These are phyloP conservation scores for Colletotrichum sp. DNA, from an alignment of 2,329 filamentous ascomycete genomes.

Conservation along the genomic window DNA sequence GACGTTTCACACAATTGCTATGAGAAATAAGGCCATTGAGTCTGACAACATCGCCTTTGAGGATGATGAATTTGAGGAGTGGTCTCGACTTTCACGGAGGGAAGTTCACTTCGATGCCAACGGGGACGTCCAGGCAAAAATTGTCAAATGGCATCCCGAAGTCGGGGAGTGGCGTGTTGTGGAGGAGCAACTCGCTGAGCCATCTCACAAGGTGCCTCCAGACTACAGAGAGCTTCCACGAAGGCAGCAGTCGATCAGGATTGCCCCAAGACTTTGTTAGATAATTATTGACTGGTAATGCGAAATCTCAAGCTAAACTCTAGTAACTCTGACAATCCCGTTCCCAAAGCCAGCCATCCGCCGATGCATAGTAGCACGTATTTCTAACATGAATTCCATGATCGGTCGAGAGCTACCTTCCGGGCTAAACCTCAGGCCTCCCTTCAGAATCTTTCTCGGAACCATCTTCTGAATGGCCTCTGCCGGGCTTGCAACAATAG, in stretches of 20 bases:
- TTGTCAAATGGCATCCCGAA: not conserved
- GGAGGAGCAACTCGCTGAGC: not conserved
- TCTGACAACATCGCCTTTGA: constrained; percentile 32
- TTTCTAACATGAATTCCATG: not conserved
- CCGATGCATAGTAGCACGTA: not conserved
- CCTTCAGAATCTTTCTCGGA: not conserved
- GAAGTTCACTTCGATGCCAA: constrained; percentile 43
- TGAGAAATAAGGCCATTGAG: constrained; percentile 41
- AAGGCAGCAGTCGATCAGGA: not conserved
- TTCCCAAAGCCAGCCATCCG: not conserved
- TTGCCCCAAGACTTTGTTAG: not conserved
- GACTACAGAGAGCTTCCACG: not conserved
- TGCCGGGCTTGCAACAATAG: not conserved
- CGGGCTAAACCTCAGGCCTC: not conserved
- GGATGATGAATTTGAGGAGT: constrained; percentile 39
- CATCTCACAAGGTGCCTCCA: not conserved
- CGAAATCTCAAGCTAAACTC: not conserved
- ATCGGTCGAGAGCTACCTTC: not conserved
- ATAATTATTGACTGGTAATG: not conserved
- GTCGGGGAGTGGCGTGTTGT: not conserved
- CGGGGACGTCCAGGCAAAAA: not conserved
- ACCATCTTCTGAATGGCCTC: not conserved
- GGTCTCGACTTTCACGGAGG: constrained; percentile 40
- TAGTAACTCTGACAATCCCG: not conserved
- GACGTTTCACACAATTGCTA: constrained; percentile 41